These are phyloP conservation scores for Persicaria tinctoria DNA, from an alignment of 148 eudicot genomes.

Conservation along the genomic window DNA sequence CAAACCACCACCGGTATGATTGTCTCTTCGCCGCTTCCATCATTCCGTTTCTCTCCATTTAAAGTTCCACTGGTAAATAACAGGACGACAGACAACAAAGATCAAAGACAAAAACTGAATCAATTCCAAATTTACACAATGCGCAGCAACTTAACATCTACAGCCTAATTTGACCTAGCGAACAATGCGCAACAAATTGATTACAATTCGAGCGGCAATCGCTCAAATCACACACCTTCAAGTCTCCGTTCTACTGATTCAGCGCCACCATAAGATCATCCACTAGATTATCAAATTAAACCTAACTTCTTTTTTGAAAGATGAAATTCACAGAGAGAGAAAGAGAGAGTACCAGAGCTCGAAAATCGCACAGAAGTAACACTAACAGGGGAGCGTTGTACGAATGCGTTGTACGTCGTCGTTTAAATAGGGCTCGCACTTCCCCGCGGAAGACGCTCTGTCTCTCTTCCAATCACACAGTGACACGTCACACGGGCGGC, in stretches of 20 bases:
- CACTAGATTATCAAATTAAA: too few relatives aligned
- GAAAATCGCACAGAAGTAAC: too few relatives aligned
- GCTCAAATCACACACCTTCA: not conserved
- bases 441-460: not conserved
- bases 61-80: slow-evolving; percentile 6
- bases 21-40: slow-evolving; percentile 24
- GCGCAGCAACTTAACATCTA: not conserved
- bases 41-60: slow-evolving; percentile 9
- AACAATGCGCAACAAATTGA: not conserved
- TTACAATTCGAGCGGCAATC: not conserved
- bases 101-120: not conserved
- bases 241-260: too few relatives aligned
- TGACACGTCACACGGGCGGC: not conserved
- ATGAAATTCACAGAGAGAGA: not conserved
- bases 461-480: not conserved
- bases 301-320: too few relatives aligned
- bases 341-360: not conserved
- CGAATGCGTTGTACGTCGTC: too few relatives aligned
- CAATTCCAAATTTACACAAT: not conserved
- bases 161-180: not conserved
- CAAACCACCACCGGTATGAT: slow-evolving; percentile 71
- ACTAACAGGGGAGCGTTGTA: too few relatives aligned
- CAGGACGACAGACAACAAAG: not conserved
- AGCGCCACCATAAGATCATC: too few relatives aligned
- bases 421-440: too few relatives aligned